A percentile compares a stretch with the other conserved stretches of the same genome.
These are phyloP conservation scores for Cardamine resedifolia DNA, from an alignment of 345 rosid genomes.

Conservation along the genomic window DNA sequence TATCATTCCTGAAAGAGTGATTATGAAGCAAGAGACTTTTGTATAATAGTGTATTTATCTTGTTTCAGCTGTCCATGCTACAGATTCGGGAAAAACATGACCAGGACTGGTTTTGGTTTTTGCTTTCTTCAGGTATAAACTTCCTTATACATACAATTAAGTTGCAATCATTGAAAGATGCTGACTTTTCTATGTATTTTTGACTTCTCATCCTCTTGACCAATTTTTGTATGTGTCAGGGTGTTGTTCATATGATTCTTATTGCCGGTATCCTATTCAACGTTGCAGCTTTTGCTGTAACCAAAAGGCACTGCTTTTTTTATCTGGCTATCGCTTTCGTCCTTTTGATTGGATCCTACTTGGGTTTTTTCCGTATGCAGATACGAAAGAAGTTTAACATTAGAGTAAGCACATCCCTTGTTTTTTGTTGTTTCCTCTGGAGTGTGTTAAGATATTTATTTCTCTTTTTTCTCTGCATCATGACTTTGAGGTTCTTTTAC, in stretches of 20 bases:
- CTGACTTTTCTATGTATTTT: conserved; percentile 12
- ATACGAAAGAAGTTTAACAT: conserved; percentile 76
- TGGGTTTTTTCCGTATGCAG: conserved; percentile 69
- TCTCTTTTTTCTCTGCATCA: not conserved
- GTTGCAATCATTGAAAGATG: conserved; percentile 9
- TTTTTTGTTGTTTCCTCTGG: not conserved
- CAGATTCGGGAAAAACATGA: conserved; percentile 91
- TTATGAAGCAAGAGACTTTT: conserved; percentile 10
- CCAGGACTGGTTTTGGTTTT: conserved; percentile 75
- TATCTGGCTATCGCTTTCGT: conserved; percentile 60
- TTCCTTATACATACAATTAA: not conserved
- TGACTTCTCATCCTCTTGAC: conserved; percentile 8
- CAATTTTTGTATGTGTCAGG: conserved; percentile 51
- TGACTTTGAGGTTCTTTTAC: not conserved
- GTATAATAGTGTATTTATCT: conserved; percentile 12
- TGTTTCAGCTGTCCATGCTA: conserved; percentile 87
- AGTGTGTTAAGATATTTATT: not conserved
- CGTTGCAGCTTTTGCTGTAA: conserved; percentile 57
- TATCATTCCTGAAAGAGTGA: conserved; percentile 18
- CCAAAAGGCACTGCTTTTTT: conserved; percentile 60
- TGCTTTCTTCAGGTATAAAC: conserved; percentile 71
- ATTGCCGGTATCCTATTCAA: conserved; percentile 41
- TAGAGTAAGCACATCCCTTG: conserved; percentile 51
- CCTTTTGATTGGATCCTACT: conserved; percentile 55
- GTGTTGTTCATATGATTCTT: conserved; percentile 57